phyloP scores from a whole-genome alignment of 371 early-diverging fungal genomes.

The Syncephalastrum racemosum region DNA sequence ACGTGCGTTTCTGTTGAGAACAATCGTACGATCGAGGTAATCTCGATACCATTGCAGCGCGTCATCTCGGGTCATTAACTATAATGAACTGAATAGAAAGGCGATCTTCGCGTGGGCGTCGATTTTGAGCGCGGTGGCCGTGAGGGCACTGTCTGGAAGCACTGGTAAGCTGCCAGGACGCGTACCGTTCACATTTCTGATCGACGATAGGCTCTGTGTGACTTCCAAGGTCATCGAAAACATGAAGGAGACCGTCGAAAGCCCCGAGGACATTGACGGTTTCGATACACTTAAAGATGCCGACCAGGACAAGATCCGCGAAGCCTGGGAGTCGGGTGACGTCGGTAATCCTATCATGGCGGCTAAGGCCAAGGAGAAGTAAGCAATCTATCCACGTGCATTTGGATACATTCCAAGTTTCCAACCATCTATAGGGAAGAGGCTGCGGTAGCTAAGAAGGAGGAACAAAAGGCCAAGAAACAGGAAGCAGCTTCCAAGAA shows the following conservation, averaged over 20 bases:
- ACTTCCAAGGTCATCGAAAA: constrained; percentile 18
- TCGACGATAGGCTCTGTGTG: constrained; percentile 18
- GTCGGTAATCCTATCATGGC: constrained; percentile 3
- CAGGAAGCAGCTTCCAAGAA: too few species aligned
- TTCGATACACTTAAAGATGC: constrained; percentile 20
- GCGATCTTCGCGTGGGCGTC: constrained; percentile 22
- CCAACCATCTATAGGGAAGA: too few species aligned
- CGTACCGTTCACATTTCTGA: background rate
- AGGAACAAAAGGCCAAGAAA: too few species aligned
- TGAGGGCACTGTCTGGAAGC: constrained; percentile 18
- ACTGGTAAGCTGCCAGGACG: constrained; percentile 13
- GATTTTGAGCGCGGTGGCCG: constrained; percentile 10
- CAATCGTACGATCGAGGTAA: constrained; percentile 16
- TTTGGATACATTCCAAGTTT: too few species aligned
- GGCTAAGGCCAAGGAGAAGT: too few species aligned
- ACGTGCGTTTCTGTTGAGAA: constrained; percentile 8
- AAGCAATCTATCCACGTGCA: too few species aligned
- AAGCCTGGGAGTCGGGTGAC: constrained; percentile 19
- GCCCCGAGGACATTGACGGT: constrained; percentile 18
- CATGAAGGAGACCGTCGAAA: constrained; percentile 3
- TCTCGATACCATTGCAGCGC: background rate
- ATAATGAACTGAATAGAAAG: constrained; percentile 7
- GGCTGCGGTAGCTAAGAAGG: too few species aligned
- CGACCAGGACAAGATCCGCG: constrained; percentile 17
- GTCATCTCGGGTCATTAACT: background rate